A percentile compares a stretch with the other conserved stretches of the same genome.
Conservation (phyloP, 768 basidiomycete genomes). For the Hygrocybe punicea region DNA sequence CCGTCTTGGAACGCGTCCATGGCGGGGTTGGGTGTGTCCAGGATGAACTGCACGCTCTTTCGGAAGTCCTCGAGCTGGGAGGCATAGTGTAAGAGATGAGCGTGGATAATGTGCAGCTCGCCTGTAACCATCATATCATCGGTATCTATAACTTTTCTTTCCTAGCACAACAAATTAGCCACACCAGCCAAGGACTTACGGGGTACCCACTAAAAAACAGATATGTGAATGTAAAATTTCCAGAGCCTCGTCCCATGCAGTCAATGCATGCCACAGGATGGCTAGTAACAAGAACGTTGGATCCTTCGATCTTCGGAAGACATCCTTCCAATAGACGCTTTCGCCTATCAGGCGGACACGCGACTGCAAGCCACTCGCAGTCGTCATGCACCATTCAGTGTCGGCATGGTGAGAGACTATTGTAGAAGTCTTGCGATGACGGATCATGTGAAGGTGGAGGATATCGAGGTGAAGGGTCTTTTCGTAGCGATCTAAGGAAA, state of each 20-base stretch:
- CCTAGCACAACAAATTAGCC: constrained; percentile 31
- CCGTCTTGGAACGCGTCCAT: constrained; percentile 26
- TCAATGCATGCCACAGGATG: constrained; percentile 56
- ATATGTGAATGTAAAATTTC: constrained; percentile 52
- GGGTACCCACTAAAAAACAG: constrained; percentile 38
- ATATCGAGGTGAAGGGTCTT: constrained; percentile 23
- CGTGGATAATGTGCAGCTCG: constrained; percentile 54
- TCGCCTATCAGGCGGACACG: constrained; percentile 38
- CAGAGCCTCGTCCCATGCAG: constrained; percentile 59
- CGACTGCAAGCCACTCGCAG: constrained; percentile 34
- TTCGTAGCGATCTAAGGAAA: not conserved
- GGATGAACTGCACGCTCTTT: constrained; percentile 50
- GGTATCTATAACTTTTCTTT: constrained; percentile 41
- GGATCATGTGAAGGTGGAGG: constrained; percentile 56
- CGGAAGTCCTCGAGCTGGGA: constrained; percentile 52
- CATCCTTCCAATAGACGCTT: constrained; percentile 46
- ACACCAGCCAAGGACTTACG: too few species aligned
- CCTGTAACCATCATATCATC: constrained; percentile 46
- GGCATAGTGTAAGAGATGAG: constrained; percentile 55
- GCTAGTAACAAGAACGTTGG: constrained; percentile 55
- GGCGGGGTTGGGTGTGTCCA: constrained; percentile 47
- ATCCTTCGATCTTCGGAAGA: constrained; percentile 42
- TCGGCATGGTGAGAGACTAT: constrained; percentile 45
- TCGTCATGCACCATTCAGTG: constrained; percentile 31
- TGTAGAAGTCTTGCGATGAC: constrained; percentile 36